phyloP scores from a whole-genome alignment of 345 rosid species.

The Acer yangbiense region DNA sequence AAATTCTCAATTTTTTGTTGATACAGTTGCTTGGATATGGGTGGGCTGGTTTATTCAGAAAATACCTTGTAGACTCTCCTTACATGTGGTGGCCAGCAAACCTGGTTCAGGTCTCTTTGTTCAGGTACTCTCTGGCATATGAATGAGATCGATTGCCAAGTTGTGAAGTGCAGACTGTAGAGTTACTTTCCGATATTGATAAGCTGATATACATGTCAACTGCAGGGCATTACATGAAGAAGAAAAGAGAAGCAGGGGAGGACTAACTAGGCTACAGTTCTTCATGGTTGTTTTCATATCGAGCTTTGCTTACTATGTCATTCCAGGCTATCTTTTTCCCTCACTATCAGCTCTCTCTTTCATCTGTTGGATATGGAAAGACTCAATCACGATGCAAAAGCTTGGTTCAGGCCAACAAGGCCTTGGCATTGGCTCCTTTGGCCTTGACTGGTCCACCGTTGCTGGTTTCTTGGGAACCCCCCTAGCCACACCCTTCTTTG shows the following conservation, averaged over 20 bases:
- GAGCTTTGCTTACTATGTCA: constrained; percentile 39
- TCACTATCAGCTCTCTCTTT: constrained; percentile 29
- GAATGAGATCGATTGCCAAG: background rate
- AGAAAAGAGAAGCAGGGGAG: constrained; percentile 35
- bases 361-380: constrained; percentile 35
- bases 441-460: constrained; percentile 47
- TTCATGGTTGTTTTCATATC: constrained; percentile 31
- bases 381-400: constrained; percentile 31
- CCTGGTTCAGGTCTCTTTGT: constrained; percentile 81
- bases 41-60: constrained; percentile 77
- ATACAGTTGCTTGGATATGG: constrained; percentile 82
- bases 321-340: constrained; percentile 44
- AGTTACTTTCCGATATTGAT: background rate
- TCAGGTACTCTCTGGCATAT: constrained; percentile 43
- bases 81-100: constrained; percentile 92
- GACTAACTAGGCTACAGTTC: constrained; percentile 44
- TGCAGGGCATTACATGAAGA: constrained; percentile 58
- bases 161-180: background rate
- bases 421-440: constrained; percentile 48
- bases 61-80: constrained; percentile 68
- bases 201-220: constrained; percentile 19
- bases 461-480: constrained; percentile 44
- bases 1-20: background rate
- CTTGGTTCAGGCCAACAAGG: constrained; percentile 42
- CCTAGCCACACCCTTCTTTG: constrained; percentile 36